These are phyloP conservation scores for Euphorbia celastroides DNA, from an alignment of 441 rosid genomes.

Conservation along the genomic window DNA sequence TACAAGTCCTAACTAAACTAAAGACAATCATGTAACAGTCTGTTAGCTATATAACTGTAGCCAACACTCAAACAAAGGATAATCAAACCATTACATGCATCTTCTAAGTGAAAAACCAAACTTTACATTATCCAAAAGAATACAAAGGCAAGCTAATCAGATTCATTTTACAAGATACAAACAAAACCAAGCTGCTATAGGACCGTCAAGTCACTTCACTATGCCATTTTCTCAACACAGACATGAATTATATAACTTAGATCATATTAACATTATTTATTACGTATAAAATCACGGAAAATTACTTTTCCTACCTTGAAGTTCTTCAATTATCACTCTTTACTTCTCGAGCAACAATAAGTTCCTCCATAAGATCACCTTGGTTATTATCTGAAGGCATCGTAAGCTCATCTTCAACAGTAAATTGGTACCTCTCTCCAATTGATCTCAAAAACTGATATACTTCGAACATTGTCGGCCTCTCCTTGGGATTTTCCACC, in stretches of 20 bases:
- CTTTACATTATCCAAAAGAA: not conserved
- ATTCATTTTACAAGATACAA: conserved; percentile 3
- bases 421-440: conserved; percentile 38
- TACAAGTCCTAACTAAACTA: too few relatives aligned
- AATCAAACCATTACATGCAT: too few relatives aligned
- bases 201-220: conserved; percentile 14
- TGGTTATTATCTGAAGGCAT: conserved; percentile 58
- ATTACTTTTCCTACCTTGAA: conserved; percentile 12
- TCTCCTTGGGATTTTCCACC: conserved; percentile 54
- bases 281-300: conserved; percentile 22
- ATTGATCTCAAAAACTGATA: conserved; percentile 50
- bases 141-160: conserved; percentile 2
- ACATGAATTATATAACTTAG: conserved; percentile 17
- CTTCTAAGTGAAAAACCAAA: not conserved
- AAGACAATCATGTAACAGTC: too few relatives aligned
- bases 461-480: conserved; percentile 84
- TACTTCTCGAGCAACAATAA: conserved; percentile 58
- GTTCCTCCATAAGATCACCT: conserved; percentile 52
- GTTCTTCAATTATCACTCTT: conserved; percentile 19
- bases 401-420: conserved; percentile 59
- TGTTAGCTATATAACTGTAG: too few relatives aligned
- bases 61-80: too few relatives aligned
- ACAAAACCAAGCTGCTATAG: conserved; percentile 14
- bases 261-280: conserved; percentile 27
- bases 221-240: conserved; percentile 12